Base-by-base conservation (phyloP, 129 eudicot species). In the Chrysanthemum lavandulifolium region DNA sequence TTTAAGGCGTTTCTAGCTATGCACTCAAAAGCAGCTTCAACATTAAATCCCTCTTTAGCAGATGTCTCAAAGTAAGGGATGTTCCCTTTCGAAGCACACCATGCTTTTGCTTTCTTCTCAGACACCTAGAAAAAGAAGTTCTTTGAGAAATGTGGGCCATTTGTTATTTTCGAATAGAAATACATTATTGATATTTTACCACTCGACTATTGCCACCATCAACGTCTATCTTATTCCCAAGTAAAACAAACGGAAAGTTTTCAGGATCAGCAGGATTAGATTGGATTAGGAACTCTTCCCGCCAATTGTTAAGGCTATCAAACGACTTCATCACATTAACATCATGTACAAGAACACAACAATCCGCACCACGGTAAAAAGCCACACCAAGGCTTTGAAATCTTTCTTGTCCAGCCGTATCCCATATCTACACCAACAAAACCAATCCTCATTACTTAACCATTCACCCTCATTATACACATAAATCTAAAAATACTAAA, bases 191-290 rank as follows among this genome's bases (percentile, higher is more conserved):
- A 58, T 12, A 47, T 60, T 75, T 63, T 80, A 86, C 87, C 90
- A 86, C 90, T 77, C 90, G 82, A 64, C 87, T 78, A 61, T 83
- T 86, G 59, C 90, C 90, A 18, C 87, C 87, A 67, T 86, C 90
- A 73, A 86, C 80, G 59, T 86, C 90, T 51, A 86, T 61, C 85
- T 82, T 86, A 79, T 86, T 86, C 33, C 90, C 90, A 71, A 86
- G 75, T 51, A 86, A 73, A 60, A 83, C 76, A 77, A 86, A 86
- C 3, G 90, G 87, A 52, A 86, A 86, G 81, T 86, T 86, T 27
- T 83, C 90, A 18, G 85, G 85, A 79, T 86, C 90, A 48, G 69
- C 14, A 64, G 69, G 69, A 64, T 50, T 64, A 64, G 51, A 18
- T 23, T 64, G 13, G 6, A 85, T 76, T 33, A 82, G 62, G 61